Percentiles rank a stretch among this genome's conserved stretches.
phyloP scores from a whole-genome alignment of 2,329 filamentous ascomycete species.

The Cytospora paraplurivora region DNA sequence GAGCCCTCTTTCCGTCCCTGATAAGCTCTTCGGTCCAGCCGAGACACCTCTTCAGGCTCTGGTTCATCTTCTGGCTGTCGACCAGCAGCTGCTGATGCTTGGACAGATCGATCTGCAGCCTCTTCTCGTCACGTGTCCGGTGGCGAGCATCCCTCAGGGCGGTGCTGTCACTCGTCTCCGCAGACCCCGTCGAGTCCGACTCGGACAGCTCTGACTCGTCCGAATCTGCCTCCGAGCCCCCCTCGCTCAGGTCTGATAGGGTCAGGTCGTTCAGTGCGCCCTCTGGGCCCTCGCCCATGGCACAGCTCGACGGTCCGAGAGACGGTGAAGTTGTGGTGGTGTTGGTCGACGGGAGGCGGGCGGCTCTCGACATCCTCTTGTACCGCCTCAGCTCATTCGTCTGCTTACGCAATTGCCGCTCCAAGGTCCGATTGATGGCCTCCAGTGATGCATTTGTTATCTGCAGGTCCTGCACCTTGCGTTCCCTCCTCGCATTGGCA shows the following conservation, averaged over 20 bases:
- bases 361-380: constrained; percentile 80
- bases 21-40: constrained; percentile 90
- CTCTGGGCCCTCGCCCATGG: constrained; percentile 43
- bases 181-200: constrained; percentile 40
- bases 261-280: constrained; percentile 46
- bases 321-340: constrained; percentile 41
- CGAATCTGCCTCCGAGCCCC: constrained; percentile 37
- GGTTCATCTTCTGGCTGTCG: constrained; percentile 93
- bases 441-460: constrained; percentile 95
- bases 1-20: constrained; percentile 81
- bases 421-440: constrained; percentile 91
- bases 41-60: constrained; percentile 86
- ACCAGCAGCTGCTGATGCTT: constrained; percentile 87
- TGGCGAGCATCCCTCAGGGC: constrained; percentile 52
- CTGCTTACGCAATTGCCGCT: constrained; percentile 89
- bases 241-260: constrained; percentile 56
- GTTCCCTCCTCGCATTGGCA: constrained; percentile 84
- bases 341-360: constrained; percentile 65
- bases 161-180: constrained; percentile 44
- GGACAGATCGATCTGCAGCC: constrained; percentile 79
- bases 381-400: constrained; percentile 84
- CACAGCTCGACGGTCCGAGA: constrained; percentile 47
- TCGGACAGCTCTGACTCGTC: constrained; percentile 54
- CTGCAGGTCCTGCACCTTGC: constrained; percentile 93
- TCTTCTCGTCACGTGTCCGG: constrained; percentile 75